phyloP scores from a whole-genome alignment of 208 protist species.

The Wallacemonas collosoma region DNA sequence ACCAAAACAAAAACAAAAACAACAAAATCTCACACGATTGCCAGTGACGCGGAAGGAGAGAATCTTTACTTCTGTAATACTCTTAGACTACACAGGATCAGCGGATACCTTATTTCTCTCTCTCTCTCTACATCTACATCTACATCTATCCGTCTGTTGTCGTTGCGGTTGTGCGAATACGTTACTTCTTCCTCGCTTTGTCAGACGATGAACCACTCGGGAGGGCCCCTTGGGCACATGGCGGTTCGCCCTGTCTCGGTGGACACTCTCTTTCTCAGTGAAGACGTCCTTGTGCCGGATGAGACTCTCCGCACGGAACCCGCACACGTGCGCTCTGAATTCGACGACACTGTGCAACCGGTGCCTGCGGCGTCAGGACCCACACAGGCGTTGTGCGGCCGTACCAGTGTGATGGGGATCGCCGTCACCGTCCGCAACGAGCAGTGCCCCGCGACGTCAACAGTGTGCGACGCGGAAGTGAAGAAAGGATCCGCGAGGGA shows the following conservation, averaged over 20 bases:
- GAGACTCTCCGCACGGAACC: background rate
- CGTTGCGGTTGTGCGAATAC: background rate
- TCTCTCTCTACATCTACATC: background rate
- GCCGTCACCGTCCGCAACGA: conserved; percentile 9
- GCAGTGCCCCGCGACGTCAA: no score
- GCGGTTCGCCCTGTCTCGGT: background rate
- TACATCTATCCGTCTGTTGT: background rate
- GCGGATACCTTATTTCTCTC: conserved; percentile 11
- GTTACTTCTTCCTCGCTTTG: conserved; percentile 19
- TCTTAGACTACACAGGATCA: background rate
- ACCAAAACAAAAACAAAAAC: background rate
- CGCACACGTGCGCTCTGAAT: no score
- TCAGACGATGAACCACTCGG: background rate
- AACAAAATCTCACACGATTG: background rate
- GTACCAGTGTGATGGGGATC: conserved; percentile 10
- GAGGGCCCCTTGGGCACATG: background rate
- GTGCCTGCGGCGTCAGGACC: background rate
- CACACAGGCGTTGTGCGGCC: background rate
- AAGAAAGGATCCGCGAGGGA: no score
- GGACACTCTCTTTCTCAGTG: conserved; percentile 2
- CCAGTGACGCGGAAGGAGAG: background rate
- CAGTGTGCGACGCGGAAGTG: no score
- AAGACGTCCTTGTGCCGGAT: conserved; percentile 1
- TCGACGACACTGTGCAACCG: no score
- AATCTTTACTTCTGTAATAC: background rate